Conservation (phyloP, 202 grass and related monocot genomes). For the Brachypodium distachyon region DNA sequence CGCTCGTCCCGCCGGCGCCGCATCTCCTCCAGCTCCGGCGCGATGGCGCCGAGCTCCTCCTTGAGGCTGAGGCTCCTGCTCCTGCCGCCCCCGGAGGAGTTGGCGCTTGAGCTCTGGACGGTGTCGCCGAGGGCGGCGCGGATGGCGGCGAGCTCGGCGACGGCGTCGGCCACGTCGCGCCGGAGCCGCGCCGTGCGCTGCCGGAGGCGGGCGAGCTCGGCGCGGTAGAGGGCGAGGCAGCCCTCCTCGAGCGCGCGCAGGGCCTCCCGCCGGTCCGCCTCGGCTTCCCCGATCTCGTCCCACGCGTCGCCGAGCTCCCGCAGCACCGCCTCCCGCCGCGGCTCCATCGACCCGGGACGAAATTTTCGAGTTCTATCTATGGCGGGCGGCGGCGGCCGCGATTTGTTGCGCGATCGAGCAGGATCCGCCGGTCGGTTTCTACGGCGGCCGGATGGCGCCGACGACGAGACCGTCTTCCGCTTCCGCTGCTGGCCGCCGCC, state of each 20-base stretch:
- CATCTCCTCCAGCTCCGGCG: slow-evolving; percentile 58
- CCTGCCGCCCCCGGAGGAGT: too few species aligned
- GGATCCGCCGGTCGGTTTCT: too few species aligned
- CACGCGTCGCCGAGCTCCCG: slow-evolving; percentile 46
- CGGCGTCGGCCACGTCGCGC: slow-evolving; percentile 42
- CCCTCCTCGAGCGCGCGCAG: slow-evolving; percentile 63
- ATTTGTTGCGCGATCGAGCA: too few species aligned
- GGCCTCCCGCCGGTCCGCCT: slow-evolving; percentile 45
- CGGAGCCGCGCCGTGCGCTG: slow-evolving; percentile 39
- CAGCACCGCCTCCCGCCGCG: neutral
- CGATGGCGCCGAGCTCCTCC: slow-evolving; percentile 55
- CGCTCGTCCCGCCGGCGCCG: slow-evolving; percentile 36
- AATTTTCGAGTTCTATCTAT: too few species aligned
- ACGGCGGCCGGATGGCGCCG: too few species aligned
- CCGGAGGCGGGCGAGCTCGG: slow-evolving; percentile 54
- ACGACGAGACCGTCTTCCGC: too few species aligned
- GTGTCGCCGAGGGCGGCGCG: slow-evolving; percentile 49
- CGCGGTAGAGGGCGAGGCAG: slow-evolving; percentile 56
- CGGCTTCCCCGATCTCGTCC: slow-evolving; percentile 72
- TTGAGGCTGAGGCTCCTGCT: too few species aligned
- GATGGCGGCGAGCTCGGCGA: slow-evolving; percentile 62
- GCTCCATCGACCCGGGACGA: neutral
- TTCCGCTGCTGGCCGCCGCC: too few species aligned
- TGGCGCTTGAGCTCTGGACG: slow-evolving; percentile 13
- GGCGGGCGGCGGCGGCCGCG: too few species aligned